Evolutionary conservation across 371 early-diverging fungal genomes (phyloP), one percentile per base, ranked within the genome.

Genomic region (Apophysomyces ossiformis): DNA sequence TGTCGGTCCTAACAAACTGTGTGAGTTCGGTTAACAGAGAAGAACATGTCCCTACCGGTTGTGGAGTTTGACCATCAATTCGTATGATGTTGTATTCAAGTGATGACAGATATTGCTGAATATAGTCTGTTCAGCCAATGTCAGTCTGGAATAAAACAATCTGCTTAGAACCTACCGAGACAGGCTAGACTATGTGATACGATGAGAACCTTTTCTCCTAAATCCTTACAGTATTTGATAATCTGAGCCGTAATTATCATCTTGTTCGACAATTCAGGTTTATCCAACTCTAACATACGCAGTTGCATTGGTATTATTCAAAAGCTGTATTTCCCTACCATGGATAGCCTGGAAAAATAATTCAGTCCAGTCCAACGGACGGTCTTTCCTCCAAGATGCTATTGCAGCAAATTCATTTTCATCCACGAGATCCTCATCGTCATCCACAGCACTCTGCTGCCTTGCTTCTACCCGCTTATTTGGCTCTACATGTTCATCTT

Each of bases 161-260:
- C 7, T 18, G 18, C 54, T 43, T 68, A 69, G 45, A 72, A 58
- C 61, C 64, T 83, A 81, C 89, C 86, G 5, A 93, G 72, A 15
- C 87, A 88, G 0, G 85, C 80, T 7, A 93, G 71, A 68, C 89
- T 89, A 45, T 91, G 86, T 6, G 89, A 86, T 58, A 93, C 93
- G n/a, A 94, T 71, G 13, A 94, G 74, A 11, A 91, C 73, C 43
- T 93, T 93, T 50, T 95, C 93, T 35, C 76, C 72, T 1, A 75
- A 41, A 1, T 39, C 45, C 8, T 70, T 69, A 50, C 87, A 81
- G 36, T 71, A 69, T 3, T 67, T 60, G 0, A 60, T 60, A 38
- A 81, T 69, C 15, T 66, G 69, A 5, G 69, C 39, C 26, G 71
- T 63, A 39, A 74, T 65, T 13, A 56, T 46, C 47, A 77, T 69